These are phyloP conservation scores for Teratosphaeria destructans DNA, from an alignment of 2,329 filamentous ascomycete species.

Conservation along the genomic window DNA sequence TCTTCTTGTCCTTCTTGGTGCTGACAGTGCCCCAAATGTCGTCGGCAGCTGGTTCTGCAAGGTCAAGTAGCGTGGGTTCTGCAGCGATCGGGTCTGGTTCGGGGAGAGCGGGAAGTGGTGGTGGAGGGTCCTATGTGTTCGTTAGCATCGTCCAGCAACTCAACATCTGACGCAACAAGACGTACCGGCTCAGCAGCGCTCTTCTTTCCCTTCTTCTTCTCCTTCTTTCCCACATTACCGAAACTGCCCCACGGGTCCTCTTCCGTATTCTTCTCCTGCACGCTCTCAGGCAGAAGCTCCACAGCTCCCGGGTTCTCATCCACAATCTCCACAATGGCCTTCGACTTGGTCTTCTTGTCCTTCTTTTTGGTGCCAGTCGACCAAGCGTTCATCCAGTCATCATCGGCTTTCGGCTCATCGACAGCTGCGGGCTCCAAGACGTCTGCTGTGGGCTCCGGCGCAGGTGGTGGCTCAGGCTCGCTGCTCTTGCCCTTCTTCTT, in stretches of 20 bases:
- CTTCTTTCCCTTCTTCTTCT: slow-evolving; percentile 45
- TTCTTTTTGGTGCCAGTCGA: slow-evolving; percentile 47
- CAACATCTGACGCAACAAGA: neutral
- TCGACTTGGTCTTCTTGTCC: slow-evolving; percentile 36
- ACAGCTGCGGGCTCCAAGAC: slow-evolving; percentile 33
- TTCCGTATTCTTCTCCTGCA: slow-evolving; percentile 26
- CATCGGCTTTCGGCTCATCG: slow-evolving; percentile 40
- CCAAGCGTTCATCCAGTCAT: slow-evolving; percentile 47
- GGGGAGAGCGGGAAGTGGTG: slow-evolving; percentile 38
- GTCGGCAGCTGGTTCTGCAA: slow-evolving; percentile 10
- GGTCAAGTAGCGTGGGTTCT: slow-evolving; percentile 8
- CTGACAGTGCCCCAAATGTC: slow-evolving; percentile 15
- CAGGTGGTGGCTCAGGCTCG: slow-evolving; percentile 4
- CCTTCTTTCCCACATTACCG: slow-evolving; percentile 40
- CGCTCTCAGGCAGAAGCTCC: slow-evolving; percentile 33
- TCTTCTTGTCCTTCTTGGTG: slow-evolving; percentile 24
- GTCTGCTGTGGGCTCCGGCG: slow-evolving; percentile 6
- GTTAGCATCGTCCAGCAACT: neutral
- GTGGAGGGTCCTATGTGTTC: slow-evolving; percentile 27
- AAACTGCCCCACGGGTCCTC: slow-evolving; percentile 21
- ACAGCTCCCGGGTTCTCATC: slow-evolving; percentile 24
- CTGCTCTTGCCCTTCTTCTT: slow-evolving; percentile 15
- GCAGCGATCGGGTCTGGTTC: slow-evolving; percentile 31
- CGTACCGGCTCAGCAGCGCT: slow-evolving; percentile 14
- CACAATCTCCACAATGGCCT: slow-evolving; percentile 30